phyloP scores from a whole-genome alignment of 2,329 filamentous ascomycete species.

The Ceratocystis lukuohia region DNA sequence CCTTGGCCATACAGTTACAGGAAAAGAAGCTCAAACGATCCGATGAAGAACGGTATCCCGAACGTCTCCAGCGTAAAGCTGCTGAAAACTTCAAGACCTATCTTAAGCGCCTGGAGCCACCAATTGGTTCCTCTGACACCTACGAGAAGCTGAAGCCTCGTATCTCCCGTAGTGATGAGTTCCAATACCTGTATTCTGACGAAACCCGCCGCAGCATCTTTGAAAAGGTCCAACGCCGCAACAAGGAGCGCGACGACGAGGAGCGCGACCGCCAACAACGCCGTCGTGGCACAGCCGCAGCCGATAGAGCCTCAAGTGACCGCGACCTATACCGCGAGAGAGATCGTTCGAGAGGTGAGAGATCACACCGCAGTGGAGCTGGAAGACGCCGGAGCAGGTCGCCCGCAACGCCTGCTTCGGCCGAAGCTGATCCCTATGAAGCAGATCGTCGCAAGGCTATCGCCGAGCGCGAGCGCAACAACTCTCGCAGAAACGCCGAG shows the following conservation, averaged over 20 bases:
- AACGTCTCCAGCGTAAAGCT: constrained; percentile 73
- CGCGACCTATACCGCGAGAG: constrained; percentile 45
- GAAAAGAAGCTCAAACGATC: constrained; percentile 72
- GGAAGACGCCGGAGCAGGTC: constrained; percentile 57
- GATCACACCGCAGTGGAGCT: constrained; percentile 41
- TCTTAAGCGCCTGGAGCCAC: constrained; percentile 83
- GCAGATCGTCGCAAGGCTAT: constrained; percentile 88
- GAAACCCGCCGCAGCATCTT: constrained; percentile 73
- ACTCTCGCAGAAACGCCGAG: constrained; percentile 29
- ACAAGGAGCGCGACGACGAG: constrained; percentile 86
- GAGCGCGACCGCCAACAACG: constrained; percentile 46
- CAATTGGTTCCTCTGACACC: constrained; percentile 61
- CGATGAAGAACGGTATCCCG: constrained; percentile 73
- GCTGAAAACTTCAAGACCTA: constrained; percentile 72
- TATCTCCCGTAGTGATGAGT: constrained; percentile 71
- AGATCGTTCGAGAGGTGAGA: constrained; percentile 45
- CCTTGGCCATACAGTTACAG: constrained; percentile 43
- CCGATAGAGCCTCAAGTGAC: constrained; percentile 42
- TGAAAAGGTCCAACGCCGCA: constrained; percentile 77
- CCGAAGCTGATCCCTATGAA: constrained; percentile 81
- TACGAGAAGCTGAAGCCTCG: constrained; percentile 79
- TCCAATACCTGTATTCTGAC: constrained; percentile 67
- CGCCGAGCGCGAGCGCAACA: constrained; percentile 85
- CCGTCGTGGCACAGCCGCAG: constrained; percentile 31
- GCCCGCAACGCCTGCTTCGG: constrained; percentile 32